Percentiles rank a stretch among this genome's conserved stretches.
Evolutionary conservation across 129 eudicot species (phyloP).

Genomic region (Cynara cardunculus): DNA sequence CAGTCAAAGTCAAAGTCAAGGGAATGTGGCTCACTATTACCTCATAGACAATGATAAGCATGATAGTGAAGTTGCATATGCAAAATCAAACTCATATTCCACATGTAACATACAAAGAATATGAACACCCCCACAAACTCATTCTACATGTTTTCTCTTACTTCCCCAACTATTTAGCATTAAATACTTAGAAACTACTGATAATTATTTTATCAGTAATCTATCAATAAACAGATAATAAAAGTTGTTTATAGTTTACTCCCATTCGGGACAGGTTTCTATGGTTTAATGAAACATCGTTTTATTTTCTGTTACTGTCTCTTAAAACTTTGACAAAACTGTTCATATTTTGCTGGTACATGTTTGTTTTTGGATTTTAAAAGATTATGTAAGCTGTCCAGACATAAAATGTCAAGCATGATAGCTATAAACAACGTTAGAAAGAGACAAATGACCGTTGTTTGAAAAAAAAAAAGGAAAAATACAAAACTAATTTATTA

Average conservation of each 20-base stretch:
- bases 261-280: not conserved
- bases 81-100: conserved; percentile 18
- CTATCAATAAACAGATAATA: not conserved
- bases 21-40: not conserved
- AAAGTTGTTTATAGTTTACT: not conserved
- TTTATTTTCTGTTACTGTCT: not conserved
- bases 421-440: not conserved
- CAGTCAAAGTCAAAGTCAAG: conserved; percentile 8
- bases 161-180: not conserved
- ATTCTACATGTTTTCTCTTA: conserved; percentile 19
- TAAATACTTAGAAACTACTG: not conserved
- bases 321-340: not conserved
- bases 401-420: not conserved
- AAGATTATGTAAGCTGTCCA: not conserved
- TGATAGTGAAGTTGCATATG: conserved; percentile 9
- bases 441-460: not conserved
- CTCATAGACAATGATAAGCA: conserved; percentile 4
- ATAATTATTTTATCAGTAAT: not conserved
- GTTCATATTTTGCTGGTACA: not conserved
- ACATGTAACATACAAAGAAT: conserved; percentile 31
- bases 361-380: not conserved
- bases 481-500: not conserved
- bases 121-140: conserved; percentile 27
- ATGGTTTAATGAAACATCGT: not conserved
- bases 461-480: not conserved